Percentiles rank a stretch among this genome's conserved stretches.
Evolutionary conservation across 2,329 filamentous ascomycete species (phyloP).

Genomic region (Trichoderma koningii): DNA sequence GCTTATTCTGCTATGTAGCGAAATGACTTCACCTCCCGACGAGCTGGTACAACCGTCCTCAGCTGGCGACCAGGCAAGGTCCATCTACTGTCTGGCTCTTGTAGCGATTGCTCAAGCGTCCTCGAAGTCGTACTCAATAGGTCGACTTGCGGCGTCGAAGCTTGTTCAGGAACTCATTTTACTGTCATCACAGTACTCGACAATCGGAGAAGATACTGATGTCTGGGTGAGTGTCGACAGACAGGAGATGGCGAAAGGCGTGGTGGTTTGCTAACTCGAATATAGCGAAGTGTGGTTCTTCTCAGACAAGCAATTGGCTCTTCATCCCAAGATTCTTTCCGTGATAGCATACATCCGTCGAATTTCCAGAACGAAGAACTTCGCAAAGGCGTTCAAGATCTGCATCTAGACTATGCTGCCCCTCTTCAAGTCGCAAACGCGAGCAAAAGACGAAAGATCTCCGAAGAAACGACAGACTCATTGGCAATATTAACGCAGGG

Average conservation of each 20-base stretch:
- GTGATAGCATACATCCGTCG: conserved; percentile 35
- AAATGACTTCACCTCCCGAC: conserved; percentile 42
- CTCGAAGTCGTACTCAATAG: conserved; percentile 39
- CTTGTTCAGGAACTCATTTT: conserved; percentile 47
- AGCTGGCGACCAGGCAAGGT: conserved; percentile 36
- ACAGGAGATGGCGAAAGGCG: neutral
- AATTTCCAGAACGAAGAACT: conserved; percentile 38
- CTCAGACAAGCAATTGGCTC: conserved; percentile 35
- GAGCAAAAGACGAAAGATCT: conserved; percentile 39
- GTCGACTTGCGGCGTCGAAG: conserved; percentile 47
- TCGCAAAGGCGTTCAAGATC: conserved; percentile 35
- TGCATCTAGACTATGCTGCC: conserved; percentile 36
- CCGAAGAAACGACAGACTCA: conserved; percentile 29
- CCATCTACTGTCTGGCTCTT: conserved; percentile 44
- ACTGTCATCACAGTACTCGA: conserved; percentile 38
- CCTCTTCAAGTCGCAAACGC: conserved; percentile 27
- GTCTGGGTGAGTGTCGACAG: conserved; percentile 43
- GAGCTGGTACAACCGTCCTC: conserved; percentile 37
- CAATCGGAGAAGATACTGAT: conserved; percentile 43
- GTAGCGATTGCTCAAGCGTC: conserved; percentile 43
- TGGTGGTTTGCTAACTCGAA: conserved; percentile 30
- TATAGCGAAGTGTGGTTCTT: conserved; percentile 38
- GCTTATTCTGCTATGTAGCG: conserved; percentile 47
- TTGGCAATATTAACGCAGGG: conserved; percentile 30
- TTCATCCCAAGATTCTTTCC: conserved; percentile 30